Conservation (phyloP, 345 rosid genomes). For the Linum trigynum region DNA sequence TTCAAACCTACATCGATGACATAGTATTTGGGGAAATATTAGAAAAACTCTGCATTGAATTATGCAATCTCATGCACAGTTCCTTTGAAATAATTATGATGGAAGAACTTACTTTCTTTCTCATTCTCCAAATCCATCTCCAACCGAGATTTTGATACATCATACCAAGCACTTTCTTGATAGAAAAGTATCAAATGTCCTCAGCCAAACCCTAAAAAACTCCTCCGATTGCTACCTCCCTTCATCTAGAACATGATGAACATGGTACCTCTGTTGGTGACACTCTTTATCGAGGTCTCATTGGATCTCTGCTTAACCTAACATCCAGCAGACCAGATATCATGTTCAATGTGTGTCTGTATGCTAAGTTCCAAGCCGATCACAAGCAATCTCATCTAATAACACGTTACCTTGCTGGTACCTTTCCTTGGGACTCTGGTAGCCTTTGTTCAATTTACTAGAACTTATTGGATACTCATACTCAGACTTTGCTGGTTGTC, state of each 20-base stretch:
- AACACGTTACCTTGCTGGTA: too few species aligned
- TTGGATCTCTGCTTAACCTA: background rate
- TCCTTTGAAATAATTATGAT: background rate
- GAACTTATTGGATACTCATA: background rate
- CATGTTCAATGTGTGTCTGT: background rate
- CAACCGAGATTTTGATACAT: background rate
- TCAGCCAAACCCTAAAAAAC: too few species aligned
- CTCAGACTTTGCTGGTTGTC: background rate
- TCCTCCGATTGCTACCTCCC: too few species aligned
- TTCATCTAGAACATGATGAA: too few species aligned
- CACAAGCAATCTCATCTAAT: background rate
- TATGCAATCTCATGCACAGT: background rate
- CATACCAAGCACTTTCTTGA: too few species aligned
- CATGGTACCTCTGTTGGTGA: background rate
- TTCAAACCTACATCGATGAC: too few species aligned
- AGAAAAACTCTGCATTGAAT: background rate
- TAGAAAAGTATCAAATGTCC: too few species aligned
- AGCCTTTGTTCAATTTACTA: background rate
- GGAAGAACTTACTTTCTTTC: too few species aligned
- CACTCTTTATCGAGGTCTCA: background rate
- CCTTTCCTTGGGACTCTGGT: background rate
- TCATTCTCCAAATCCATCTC: background rate
- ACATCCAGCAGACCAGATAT: background rate
- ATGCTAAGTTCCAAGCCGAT: background rate
- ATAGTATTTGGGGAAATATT: background rate